These are phyloP conservation scores for Aspergillus bertholletiae DNA, from an alignment of 495 filamentous ascomycete genomes.

Conservation along the genomic window DNA sequence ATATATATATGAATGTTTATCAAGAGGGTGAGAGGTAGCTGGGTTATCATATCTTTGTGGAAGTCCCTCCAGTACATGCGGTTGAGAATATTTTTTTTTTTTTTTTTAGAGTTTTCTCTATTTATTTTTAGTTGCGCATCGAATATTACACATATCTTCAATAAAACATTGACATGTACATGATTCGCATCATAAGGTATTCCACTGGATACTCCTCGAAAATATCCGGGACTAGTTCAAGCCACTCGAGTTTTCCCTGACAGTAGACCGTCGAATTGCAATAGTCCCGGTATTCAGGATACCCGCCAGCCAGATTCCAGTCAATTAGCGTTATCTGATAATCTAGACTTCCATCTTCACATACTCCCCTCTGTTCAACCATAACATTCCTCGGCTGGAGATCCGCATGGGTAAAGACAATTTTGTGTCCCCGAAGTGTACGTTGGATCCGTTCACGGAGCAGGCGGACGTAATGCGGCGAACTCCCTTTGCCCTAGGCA, in stretches of 20 bases:
- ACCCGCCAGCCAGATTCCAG: conserved; percentile 48
- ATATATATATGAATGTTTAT: too few relatives aligned
- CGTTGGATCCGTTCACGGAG: conserved; percentile 13
- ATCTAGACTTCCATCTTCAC: conserved; percentile 15
- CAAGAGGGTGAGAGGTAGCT: too few relatives aligned
- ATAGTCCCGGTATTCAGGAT: conserved; percentile 48
- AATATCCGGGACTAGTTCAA: conserved; percentile 20
- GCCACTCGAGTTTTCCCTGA: conserved; percentile 17
- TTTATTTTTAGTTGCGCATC: too few relatives aligned
- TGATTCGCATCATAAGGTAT: conserved; percentile 21
- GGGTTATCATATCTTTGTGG: too few relatives aligned
- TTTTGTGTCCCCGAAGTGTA: conserved; percentile 15
- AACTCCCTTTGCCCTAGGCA: conserved; percentile 6
- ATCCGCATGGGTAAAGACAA: conserved; percentile 29
- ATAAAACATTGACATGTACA: too few relatives aligned
- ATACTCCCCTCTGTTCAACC: conserved; percentile 7
- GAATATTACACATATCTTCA: too few relatives aligned
- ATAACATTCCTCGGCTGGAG: conserved; percentile 33
- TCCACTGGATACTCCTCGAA: conserved; percentile 17
- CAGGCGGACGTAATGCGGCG: conserved; percentile 10
- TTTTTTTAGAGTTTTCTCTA: too few relatives aligned
- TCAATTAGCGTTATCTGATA: conserved; percentile 39
- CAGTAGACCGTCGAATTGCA: conserved; percentile 24
- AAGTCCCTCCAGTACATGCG: too few relatives aligned
- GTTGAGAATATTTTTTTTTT: too few relatives aligned